A percentile compares a stretch with the other conserved stretches of the same genome.
These are phyloP conservation scores for Hyphodiscus sp. DNA, from an alignment of 2,329 filamentous ascomycete species.

Conservation along the genomic window DNA sequence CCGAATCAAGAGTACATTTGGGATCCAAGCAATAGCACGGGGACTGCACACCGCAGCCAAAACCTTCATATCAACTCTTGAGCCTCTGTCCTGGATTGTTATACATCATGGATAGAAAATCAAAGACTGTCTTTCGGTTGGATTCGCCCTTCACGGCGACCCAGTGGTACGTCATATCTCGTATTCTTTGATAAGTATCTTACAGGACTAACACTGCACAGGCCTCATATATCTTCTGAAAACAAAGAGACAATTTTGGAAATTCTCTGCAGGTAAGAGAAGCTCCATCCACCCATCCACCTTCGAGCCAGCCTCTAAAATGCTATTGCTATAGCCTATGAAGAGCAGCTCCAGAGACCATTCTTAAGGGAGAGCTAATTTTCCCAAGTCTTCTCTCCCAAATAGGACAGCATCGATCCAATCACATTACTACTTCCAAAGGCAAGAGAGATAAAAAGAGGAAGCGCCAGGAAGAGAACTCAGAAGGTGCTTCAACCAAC, in stretches of 20 bases:
- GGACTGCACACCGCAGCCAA: neutral
- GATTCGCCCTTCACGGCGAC: conserved; percentile 57
- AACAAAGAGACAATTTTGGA: conserved; percentile 61
- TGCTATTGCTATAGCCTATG: neutral
- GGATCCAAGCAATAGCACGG: neutral
- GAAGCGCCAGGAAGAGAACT: conserved; percentile 36
- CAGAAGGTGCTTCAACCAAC: conserved; percentile 11
- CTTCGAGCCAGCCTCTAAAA: neutral
- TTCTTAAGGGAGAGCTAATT: neutral
- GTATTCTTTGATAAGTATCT: neutral
- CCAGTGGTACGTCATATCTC: conserved; percentile 44
- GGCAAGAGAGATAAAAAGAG: conserved; percentile 53
- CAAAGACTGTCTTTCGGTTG: conserved; percentile 55
- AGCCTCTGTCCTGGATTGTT: neutral
- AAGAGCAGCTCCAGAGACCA: neutral
- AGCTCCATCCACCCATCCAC: neutral
- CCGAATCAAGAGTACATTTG: too few species aligned
- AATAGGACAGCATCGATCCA: conserved; percentile 53
- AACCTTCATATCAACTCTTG: neutral
- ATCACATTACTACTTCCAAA: conserved; percentile 49
- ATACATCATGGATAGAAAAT: conserved; percentile 42
- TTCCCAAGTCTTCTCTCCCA: conserved; percentile 53
- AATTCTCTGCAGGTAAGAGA: conserved; percentile 56
- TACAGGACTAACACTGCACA: conserved; percentile 28
- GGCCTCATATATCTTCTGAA: conserved; percentile 52